A percentile compares a stretch with the other conserved stretches of the same genome.
phyloP scores from a whole-genome alignment of 306 rosid species.

The Sicyos edulis region DNA sequence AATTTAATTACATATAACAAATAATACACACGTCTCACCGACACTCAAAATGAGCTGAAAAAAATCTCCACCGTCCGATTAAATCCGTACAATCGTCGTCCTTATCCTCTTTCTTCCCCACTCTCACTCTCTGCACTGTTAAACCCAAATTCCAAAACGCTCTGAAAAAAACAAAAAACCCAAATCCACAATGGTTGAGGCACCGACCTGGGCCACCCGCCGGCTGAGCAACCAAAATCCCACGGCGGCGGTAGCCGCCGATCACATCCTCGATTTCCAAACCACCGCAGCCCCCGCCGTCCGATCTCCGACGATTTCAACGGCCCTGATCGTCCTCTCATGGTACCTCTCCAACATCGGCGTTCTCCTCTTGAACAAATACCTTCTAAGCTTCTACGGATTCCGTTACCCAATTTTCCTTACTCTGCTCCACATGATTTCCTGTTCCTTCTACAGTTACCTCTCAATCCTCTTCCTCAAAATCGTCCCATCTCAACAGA shows the following conservation, averaged over 20 bases:
- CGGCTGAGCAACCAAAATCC: constrained; percentile 77
- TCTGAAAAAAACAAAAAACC: neutral
- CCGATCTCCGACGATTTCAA: constrained; percentile 39
- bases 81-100: neutral
- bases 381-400: constrained; percentile 79
- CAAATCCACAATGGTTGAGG: constrained; percentile 60
- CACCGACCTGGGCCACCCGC: constrained; percentile 83
- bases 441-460: constrained; percentile 68
- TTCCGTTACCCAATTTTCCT: constrained; percentile 83
- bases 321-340: constrained; percentile 50
- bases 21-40: neutral
- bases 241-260: constrained; percentile 15
- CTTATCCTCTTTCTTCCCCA: neutral
- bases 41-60: neutral
- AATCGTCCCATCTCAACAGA: constrained; percentile 65
- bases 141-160: neutral
- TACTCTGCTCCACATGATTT: constrained; percentile 91
- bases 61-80: neutral
- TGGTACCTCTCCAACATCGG: constrained; percentile 96
- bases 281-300: constrained; percentile 55
- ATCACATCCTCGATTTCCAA: constrained; percentile 66
- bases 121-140: neutral
- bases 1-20: too few relatives aligned
- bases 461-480: constrained; percentile 53
- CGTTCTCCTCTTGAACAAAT: constrained; percentile 83